Evolutionary conservation across 805 yeast genomes (phyloP).

Genomic region (Ogataea neopini): DNA sequence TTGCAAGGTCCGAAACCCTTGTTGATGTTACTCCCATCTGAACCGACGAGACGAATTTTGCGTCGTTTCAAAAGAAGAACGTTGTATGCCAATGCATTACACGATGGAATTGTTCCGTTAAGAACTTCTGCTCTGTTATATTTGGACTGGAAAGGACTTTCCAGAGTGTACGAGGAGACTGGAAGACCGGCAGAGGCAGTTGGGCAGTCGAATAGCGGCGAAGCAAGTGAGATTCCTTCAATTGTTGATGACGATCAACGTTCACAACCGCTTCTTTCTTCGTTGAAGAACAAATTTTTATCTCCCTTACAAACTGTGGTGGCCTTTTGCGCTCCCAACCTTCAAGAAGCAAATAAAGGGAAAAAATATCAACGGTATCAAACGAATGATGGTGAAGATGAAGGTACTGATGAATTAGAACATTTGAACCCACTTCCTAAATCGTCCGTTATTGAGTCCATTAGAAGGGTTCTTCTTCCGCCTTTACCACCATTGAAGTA

Average conservation of each 20-base stretch:
- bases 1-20: conserved; percentile 61
- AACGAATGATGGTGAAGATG: conserved; percentile 23
- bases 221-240: conserved; percentile 36
- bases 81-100: conserved; percentile 81
- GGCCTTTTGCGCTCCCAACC: conserved; percentile 41
- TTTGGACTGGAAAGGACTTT: conserved; percentile 79
- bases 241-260: conserved; percentile 16
- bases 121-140: conserved; percentile 85
- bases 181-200: neutral
- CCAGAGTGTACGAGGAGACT: conserved; percentile 41
- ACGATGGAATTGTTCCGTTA: conserved; percentile 95
- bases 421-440: conserved; percentile 49
- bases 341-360: conserved; percentile 22
- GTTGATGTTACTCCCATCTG: conserved; percentile 71
- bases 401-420: conserved; percentile 16
- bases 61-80: conserved; percentile 70
- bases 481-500: conserved; percentile 74
- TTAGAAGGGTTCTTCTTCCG: conserved; percentile 73
- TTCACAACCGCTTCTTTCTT: conserved; percentile 12
- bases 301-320: conserved; percentile 49
- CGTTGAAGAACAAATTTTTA: conserved; percentile 26
- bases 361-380: conserved; percentile 34
- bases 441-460: conserved; percentile 77
- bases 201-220: neutral
- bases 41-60: conserved; percentile 67